A percentile compares a stretch with the other conserved stretches of the same genome.
phyloP scores from a whole-genome alignment of 768 basidiomycete genomes.

The Botryobasidium botryosum region DNA sequence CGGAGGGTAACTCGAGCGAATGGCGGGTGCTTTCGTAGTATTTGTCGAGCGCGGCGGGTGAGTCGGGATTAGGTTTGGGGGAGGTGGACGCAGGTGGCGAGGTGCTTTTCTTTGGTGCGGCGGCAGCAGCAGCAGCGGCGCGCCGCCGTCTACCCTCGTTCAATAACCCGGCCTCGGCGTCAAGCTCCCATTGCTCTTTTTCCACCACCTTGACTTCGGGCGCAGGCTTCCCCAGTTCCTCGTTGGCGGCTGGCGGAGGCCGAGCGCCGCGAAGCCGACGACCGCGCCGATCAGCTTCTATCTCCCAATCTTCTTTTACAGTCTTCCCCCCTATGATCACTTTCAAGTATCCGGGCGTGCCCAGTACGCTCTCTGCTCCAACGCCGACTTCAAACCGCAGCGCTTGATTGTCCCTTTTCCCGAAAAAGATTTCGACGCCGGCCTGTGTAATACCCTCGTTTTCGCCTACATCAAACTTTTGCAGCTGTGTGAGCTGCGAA shows the following conservation, averaged over 20 bases:
- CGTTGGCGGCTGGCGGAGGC: background rate
- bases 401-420: conserved; percentile 17
- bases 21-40: conserved; percentile 40
- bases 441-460: conserved; percentile 36
- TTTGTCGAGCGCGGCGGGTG: conserved; percentile 30
- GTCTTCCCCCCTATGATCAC: conserved; percentile 49
- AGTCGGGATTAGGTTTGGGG: conserved; percentile 13
- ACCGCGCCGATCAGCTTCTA: conserved; percentile 42
- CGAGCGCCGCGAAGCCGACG: background rate
- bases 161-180: conserved; percentile 54
- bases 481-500: conserved; percentile 33
- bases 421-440: conserved; percentile 17
- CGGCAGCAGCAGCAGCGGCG: conserved; percentile 38
- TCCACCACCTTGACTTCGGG: conserved; percentile 20
- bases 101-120: conserved; percentile 14
- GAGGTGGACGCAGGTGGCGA: background rate
- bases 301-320: conserved; percentile 61
- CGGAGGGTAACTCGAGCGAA: conserved; percentile 48
- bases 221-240: background rate
- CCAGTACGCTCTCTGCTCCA: conserved; percentile 9
- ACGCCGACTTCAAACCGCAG: conserved; percentile 38
- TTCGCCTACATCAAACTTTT: conserved; percentile 46
- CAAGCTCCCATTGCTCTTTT: conserved; percentile 68
- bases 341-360: conserved; percentile 16
- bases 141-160: conserved; percentile 60